Base-by-base conservation (phyloP, 768 basidiomycete species). In the Stropharia rugosoannulata region DNA sequence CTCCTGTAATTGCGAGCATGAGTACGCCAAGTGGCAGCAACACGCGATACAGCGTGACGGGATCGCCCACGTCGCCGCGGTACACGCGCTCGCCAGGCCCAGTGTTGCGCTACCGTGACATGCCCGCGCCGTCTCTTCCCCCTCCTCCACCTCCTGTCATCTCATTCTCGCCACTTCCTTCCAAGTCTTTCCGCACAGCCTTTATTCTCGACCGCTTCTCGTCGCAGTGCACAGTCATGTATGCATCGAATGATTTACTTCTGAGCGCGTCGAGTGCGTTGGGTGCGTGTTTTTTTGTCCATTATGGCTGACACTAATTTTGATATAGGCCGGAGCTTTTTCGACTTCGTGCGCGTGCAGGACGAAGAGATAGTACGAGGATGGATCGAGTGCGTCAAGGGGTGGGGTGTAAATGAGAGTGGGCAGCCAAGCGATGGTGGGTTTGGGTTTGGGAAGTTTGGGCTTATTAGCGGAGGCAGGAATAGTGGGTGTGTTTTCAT, bases 371-470 rank as follows among this genome's bases (percentile, higher is more conserved):
- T 80, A 48, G 89, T 93, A 19, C 80, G 83, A 22, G 80, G 76
- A 51, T 91, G 89, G 88, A 85, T 93, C 49, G 85, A 85, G 58
- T 81, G 82, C 49, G 82, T 91, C 62, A 93, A 93, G 66, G 80
- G 83, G 2, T 91, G 90, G 86, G 90, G 90, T 15, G 89, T 92
- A 47, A 92, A 92, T 59, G 90, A 92, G 68, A 80, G 83, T 2
- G 90, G 90, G 0, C 87, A 89, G 69, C 90, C 90, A 19, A 88
- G 86, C 65, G 89, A 91, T 60, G 89, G 90, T 35, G 90, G 90
- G 1, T 93, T 93, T 66, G 90, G 89, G 13, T 93, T 88, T 70
- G 89, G 89, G 15, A 81, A 80, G 63, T 93, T 93, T 62, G 72
- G 68, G 40, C 62, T 90, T 3, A 68, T 80, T 50, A 69, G 77